Evolutionary conservation across 2,329 filamentous ascomycete species (phyloP), one percentile per base, ranked within the genome.

Genomic region (Epichloe sibirici): DNA sequence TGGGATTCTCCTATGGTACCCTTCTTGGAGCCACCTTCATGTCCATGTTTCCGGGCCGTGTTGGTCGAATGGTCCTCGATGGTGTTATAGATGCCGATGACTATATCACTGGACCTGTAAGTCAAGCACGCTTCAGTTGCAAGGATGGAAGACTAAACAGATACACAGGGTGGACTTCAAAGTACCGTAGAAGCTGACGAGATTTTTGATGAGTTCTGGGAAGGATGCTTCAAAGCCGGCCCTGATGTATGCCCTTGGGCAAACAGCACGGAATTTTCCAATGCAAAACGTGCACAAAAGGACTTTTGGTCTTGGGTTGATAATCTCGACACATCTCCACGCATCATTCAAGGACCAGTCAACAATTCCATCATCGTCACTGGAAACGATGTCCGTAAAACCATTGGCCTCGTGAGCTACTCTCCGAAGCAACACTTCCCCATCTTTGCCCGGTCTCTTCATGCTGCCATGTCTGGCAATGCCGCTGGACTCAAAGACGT

Each of bases 1-100:
- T 72, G 66, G 74, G 75, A 0, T 69, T 75, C 49, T 75, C 71
- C 4, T 78, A 78, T 17, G 64, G 65, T 15, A 65, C 63, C 2
- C 37, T 64, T 0, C 56, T 68, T 0, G 65, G 65, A 4, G 66
- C 64, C 49, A 62, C 61, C 7, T 66, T 67, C 53, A 64, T 65
- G 0, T 62, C 63, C 40, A 62, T 68, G 63, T 68, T 61, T 37
- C 65, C 65, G 0, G 64, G 57, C 0, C 60, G 65, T 2, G 61
- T 75, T 2, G 70, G 65, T 0, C 65, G 71, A 11, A 62, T 75
- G 55, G 64, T 74, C 3, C 60, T 72, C 2, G 70, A 71, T n/a
- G 69, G 63, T 1, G 64, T 72, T 5, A 58, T 57, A 3, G 65
- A 72, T 49, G 56, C 63, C 0, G 55, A 65, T 21, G 69, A 72